phyloP scores from a whole-genome alignment of 192 early-diverging fungal genomes.

The Hyaloraphidium curvatum region DNA sequence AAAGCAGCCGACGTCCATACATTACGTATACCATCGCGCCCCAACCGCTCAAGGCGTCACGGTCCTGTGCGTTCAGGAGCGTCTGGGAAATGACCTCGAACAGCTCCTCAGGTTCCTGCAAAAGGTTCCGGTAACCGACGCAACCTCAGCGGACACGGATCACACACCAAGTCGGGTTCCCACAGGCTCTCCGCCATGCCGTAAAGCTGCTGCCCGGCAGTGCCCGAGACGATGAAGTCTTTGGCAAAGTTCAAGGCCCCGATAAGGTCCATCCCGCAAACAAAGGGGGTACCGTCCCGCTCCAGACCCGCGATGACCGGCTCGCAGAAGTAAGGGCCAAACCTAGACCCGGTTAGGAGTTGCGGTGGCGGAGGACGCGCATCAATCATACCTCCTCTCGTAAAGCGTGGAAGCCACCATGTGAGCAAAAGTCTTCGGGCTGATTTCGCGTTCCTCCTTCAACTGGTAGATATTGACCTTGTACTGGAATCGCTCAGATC shows the following conservation, averaged over 20 bases:
- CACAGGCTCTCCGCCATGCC: conserved; percentile 95
- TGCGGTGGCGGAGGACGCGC: background rate
- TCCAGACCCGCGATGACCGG: conserved; percentile 90
- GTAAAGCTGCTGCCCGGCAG: conserved; percentile 64
- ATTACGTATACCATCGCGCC: conserved; percentile 88
- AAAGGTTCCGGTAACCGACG: background rate
- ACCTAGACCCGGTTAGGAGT: conserved; percentile 30
- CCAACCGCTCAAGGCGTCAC: conserved; percentile 90
- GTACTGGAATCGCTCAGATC: conserved; percentile 72
- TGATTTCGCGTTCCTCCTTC: conserved; percentile 86
- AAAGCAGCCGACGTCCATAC: too few relatives aligned
- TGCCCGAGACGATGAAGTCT: conserved; percentile 91
- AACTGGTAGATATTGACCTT: conserved; percentile 93
- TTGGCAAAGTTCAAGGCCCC: conserved; percentile 82
- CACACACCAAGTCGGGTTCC: conserved; percentile 81
- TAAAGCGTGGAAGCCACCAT: conserved; percentile 92
- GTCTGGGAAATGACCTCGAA: conserved; percentile 95
- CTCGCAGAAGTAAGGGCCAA: conserved; percentile 87
- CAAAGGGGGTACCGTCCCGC: conserved; percentile 73
- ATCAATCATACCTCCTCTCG: conserved; percentile 43
- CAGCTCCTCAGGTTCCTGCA: conserved; percentile 72
- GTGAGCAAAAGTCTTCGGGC: conserved; percentile 79
- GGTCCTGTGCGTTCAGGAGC: conserved; percentile 81
- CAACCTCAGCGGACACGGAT: background rate
- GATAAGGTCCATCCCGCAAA: conserved; percentile 87